These are phyloP conservation scores for Candida vartiovaarae DNA, from an alignment of 805 yeast species.

Conservation along the genomic window DNA sequence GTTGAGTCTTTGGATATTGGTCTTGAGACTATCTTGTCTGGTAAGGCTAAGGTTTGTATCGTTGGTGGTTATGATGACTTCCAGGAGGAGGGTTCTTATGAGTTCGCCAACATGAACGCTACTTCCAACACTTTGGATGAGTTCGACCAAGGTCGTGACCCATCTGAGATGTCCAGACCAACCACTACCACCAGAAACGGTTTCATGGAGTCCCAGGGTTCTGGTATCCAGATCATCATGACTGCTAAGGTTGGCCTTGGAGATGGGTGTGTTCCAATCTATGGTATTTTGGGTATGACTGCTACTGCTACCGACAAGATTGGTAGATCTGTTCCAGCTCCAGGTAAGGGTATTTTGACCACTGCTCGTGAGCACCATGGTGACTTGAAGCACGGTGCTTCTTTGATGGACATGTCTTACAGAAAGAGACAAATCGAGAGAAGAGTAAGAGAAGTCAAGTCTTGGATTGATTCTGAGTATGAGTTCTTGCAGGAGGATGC, in stretches of 20 bases:
- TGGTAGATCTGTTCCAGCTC: conserved; percentile 99
- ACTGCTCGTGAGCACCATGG: conserved; percentile 94
- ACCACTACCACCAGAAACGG: conserved; percentile 94
- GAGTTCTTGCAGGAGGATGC: conserved; percentile 67
- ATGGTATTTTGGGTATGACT: conserved; percentile 89
- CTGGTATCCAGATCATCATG: conserved; percentile 97
- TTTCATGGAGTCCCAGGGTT: conserved; percentile 99
- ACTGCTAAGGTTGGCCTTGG: conserved; percentile 82
- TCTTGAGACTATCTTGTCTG: conserved; percentile 85
- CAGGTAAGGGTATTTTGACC: conserved; percentile 98
- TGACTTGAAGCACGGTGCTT: conserved; percentile 67
- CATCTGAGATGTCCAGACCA: conserved; percentile 98
- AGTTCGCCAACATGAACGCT: conserved; percentile 98
- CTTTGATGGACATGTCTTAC: conserved; percentile 83
- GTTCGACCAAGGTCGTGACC: conserved; percentile 93
- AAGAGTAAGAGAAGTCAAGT: conserved; percentile 69
- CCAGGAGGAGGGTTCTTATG: conserved; percentile 98
- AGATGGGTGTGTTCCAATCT: conserved; percentile 99
- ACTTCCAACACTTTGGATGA: conserved; percentile 88
- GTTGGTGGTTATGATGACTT: conserved; percentile 99
- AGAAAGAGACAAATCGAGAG: conserved; percentile 83
- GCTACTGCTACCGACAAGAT: conserved; percentile 98
- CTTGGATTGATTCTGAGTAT: conserved; percentile 82
- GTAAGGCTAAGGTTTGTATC: conserved; percentile 91
- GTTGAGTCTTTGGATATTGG: conserved; percentile 96